These are phyloP conservation scores for sorghum (Sorghum bicolor) DNA, from an alignment of 176 grass and related monocot species.

Conservation along the genomic window DNA sequence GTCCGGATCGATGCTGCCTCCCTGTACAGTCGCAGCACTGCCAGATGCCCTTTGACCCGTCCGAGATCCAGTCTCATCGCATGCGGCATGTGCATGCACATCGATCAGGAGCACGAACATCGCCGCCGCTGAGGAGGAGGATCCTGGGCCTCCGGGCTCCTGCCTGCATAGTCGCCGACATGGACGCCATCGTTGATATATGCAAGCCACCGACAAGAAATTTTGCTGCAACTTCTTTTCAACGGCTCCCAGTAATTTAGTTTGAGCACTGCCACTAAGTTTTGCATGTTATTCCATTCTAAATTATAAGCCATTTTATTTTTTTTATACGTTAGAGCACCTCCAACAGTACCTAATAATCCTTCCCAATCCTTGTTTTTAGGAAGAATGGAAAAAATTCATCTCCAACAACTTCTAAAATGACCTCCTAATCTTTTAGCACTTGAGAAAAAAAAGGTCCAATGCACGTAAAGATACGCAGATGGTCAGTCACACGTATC, in stretches of 20 bases:
- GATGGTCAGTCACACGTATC: no score
- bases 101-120: background rate
- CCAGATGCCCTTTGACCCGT: slow-evolving; percentile 38
- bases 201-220: background rate
- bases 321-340: no score
- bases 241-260: background rate
- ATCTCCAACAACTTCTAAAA: no score
- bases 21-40: slow-evolving; percentile 2
- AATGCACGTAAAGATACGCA: no score
- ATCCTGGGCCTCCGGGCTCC: background rate
- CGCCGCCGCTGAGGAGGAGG: slow-evolving; percentile 2
- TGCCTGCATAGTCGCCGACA: slow-evolving; percentile 10
- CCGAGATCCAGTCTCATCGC: slow-evolving; percentile 16
- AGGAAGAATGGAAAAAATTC: no score
- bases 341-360: no score
- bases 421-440: no score
- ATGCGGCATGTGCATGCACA: slow-evolving; percentile 11
- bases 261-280: background rate
- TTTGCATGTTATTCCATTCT: background rate
- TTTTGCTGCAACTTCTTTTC: background rate
- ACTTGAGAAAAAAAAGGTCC: no score
- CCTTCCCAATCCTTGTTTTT: no score
- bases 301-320: background rate
- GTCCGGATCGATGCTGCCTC: slow-evolving; percentile 34
- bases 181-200: background rate